These are phyloP conservation scores for Multifurca ochricompacta DNA, from an alignment of 768 basidiomycete species.

Conservation along the genomic window DNA sequence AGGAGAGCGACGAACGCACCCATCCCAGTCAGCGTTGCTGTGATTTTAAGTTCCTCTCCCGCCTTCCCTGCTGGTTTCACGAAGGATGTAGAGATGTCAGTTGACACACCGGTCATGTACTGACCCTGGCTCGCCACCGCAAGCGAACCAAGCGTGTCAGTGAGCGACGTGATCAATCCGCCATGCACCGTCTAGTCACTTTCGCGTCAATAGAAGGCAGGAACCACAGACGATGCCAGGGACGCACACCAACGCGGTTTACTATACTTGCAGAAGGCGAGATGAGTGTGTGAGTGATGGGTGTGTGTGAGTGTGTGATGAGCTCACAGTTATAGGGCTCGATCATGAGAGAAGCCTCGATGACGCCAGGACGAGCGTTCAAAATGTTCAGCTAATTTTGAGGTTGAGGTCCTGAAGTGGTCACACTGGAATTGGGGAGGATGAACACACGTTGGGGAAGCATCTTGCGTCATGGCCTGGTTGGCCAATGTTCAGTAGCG, in stretches of 20 bases:
- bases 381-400: conserved; percentile 55
- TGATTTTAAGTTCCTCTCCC: conserved; percentile 60
- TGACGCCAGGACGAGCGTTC: conserved; percentile 60
- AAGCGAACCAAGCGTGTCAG: conserved; percentile 78
- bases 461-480: conserved; percentile 74
- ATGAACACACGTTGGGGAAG: conserved; percentile 58
- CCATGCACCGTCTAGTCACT: conserved; percentile 57
- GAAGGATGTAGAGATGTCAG: conserved; percentile 72
- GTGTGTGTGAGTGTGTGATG: not conserved
- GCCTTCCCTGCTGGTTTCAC: conserved; percentile 66
- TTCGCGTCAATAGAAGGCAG: not conserved
- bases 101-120: conserved; percentile 83
- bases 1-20: conserved; percentile 33
- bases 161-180: conserved; percentile 72
- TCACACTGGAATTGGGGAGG: not conserved
- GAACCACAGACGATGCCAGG: conserved; percentile 18
- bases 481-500: too few relatives aligned
- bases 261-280: conserved; percentile 35
- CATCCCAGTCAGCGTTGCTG: conserved; percentile 59
- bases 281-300: not conserved
- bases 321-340: conserved; percentile 65
- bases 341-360: conserved; percentile 63
- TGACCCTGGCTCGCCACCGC: conserved; percentile 78
- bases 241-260: conserved; percentile 68
- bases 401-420: not conserved